A percentile compares a stretch with the other conserved stretches of the same genome.
Evolutionary conservation across 805 yeast genomes (phyloP).

Genomic region (Metschnikowia gruessii): DNA sequence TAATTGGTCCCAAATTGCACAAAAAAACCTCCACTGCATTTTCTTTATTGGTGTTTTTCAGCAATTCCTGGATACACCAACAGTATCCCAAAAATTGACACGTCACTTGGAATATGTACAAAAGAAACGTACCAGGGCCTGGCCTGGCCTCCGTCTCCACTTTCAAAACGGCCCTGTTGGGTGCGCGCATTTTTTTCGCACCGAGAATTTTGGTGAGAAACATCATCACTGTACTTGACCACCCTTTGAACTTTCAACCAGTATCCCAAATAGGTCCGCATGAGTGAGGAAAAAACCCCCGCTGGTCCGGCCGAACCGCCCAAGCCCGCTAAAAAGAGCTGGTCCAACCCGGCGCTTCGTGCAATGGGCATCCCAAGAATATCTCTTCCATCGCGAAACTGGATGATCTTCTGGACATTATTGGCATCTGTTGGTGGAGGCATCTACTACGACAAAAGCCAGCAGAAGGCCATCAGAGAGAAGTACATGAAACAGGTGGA

Average conservation of each 20-base stretch:
- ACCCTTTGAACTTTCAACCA: background rate
- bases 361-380: conserved; percentile 82
- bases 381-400: conserved; percentile 83
- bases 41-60: too few species aligned
- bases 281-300: conserved; percentile 12
- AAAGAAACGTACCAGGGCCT: too few species aligned
- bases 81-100: too few species aligned
- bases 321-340: conserved; percentile 37
- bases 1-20: too few species aligned
- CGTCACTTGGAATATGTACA: too few species aligned
- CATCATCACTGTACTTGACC: background rate
- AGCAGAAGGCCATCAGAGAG: conserved; percentile 63
- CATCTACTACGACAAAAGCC: conserved; percentile 69
- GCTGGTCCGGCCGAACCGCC: background rate
- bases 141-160: too few species aligned
- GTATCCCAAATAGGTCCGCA: background rate
- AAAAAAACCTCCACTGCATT: too few species aligned
- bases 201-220: conserved; percentile 2
- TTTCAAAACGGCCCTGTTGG: too few species aligned
- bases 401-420: conserved; percentile 85
- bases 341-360: conserved; percentile 73
- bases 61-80: too few species aligned
- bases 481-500: conserved; percentile 64
- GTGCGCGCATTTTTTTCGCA: conserved; percentile 2
- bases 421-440: conserved; percentile 70